Evolutionary conservation across 352 stramenopile genomes (phyloP).

Genomic region (Phytopythium boreale): DNA sequence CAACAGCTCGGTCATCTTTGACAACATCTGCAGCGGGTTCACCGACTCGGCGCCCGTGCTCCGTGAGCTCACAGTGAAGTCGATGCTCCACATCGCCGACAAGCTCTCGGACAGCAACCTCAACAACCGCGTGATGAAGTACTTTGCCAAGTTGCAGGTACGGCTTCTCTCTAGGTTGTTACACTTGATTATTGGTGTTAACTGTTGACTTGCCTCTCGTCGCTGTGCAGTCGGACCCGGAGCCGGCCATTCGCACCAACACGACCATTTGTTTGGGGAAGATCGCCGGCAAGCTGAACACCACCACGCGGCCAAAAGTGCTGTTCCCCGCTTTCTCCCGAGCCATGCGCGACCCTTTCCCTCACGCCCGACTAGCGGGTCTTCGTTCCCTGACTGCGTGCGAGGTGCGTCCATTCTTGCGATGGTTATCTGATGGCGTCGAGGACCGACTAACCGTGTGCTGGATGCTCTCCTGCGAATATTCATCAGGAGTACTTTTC

Average conservation of each 20-base stretch:
- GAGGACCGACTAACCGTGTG: background rate
- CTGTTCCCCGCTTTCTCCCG: constrained; percentile 86
- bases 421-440: background rate
- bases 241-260: constrained; percentile 92
- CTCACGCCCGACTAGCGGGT: constrained; percentile 83
- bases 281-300: constrained; percentile 85
- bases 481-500: constrained; percentile 70
- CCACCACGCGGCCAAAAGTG: constrained; percentile 84
- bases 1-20: constrained; percentile 88
- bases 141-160: constrained; percentile 90
- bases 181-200: too few relatives aligned
- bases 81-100: constrained; percentile 89
- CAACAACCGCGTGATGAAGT: constrained; percentile 92
- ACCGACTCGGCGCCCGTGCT: constrained; percentile 85
- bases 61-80: constrained; percentile 91
- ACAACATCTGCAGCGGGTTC: constrained; percentile 91
- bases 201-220: constrained; percentile 3
- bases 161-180: background rate
- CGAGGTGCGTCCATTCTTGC: constrained; percentile 39
- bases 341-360: constrained; percentile 85
- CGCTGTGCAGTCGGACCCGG: constrained; percentile 60
- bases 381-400: constrained; percentile 79
- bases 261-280: constrained; percentile 92
- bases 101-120: constrained; percentile 89
- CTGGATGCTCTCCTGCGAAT: background rate